phyloP scores from a whole-genome alignment of 345 rosid species.

The Citrus unshiu region DNA sequence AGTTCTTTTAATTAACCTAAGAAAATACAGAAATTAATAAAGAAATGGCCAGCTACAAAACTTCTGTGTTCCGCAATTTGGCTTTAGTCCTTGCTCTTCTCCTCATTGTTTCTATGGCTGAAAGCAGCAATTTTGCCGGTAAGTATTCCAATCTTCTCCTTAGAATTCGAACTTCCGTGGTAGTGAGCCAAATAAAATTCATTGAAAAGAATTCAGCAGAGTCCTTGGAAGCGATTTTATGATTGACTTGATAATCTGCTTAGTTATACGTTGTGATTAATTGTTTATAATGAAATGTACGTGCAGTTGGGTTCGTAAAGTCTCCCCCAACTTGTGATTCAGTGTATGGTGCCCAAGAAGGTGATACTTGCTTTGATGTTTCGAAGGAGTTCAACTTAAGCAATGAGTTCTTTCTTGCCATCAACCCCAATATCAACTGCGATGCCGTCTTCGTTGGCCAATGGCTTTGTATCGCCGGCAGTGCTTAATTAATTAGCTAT shows the following conservation, averaged over 20 bases:
- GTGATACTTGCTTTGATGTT: slow-evolving; percentile 17
- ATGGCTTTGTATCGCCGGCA: slow-evolving; percentile 35
- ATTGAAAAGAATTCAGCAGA: no score
- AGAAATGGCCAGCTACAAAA: slow-evolving; percentile 17
- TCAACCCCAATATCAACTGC: slow-evolving; percentile 39
- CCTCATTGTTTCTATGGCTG: slow-evolving; percentile 10
- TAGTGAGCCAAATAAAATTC: no score
- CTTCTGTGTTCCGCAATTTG: not conserved
- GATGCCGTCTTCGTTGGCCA: slow-evolving; percentile 26
- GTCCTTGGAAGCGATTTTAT: no score
- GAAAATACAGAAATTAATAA: not conserved
- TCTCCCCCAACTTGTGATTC: slow-evolving; percentile 1
- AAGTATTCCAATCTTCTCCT: not conserved
- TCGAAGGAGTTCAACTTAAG: not conserved
- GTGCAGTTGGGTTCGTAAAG: not conserved
- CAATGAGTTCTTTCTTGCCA: not conserved
- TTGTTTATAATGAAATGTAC: no score
- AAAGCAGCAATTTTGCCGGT: not conserved
- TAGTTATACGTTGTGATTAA: no score
- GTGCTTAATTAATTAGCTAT: not conserved
- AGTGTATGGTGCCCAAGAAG: not conserved
- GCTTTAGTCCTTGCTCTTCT: slow-evolving; percentile 13
- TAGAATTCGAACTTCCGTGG: no score
- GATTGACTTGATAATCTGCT: no score
- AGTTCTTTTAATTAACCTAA: not conserved